These are phyloP conservation scores for Malassezia nana DNA, from an alignment of 1,284 basidiomycete genomes.

Conservation along the genomic window DNA sequence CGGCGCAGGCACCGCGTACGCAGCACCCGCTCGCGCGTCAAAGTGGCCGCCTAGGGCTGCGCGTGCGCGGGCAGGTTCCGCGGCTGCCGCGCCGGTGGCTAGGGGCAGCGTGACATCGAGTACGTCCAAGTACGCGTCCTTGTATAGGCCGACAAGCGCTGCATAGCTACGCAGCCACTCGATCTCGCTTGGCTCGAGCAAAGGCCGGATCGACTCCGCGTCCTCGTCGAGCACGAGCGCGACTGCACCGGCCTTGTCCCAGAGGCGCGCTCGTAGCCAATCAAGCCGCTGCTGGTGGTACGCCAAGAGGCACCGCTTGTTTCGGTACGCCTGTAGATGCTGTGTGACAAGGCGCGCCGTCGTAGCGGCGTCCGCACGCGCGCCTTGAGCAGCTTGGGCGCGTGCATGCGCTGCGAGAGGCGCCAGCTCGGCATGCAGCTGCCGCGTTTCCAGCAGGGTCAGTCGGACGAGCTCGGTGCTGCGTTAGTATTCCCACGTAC, in stretches of 20 bases:
- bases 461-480: constrained; percentile 68
- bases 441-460: constrained; percentile 80
- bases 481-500: constrained; percentile 21
- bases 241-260: constrained; percentile 82
- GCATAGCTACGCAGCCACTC: constrained; percentile 79
- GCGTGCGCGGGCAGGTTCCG: neutral
- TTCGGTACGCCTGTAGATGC: constrained; percentile 74
- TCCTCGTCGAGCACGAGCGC: constrained; percentile 64
- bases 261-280: constrained; percentile 72
- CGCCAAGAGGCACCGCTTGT: constrained; percentile 84
- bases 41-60: constrained; percentile 55
- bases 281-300: constrained; percentile 78
- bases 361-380: constrained; percentile 35
- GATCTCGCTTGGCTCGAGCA: constrained; percentile 77
- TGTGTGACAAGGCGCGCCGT: constrained; percentile 70
- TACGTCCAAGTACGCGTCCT: constrained; percentile 72
- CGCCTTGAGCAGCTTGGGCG: constrained; percentile 43
- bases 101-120: constrained; percentile 31
- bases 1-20: constrained; percentile 2
- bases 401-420: constrained; percentile 52
- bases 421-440: constrained; percentile 56
- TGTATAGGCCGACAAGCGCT: constrained; percentile 68
- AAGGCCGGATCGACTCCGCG: constrained; percentile 61
- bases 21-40: constrained; percentile 29
- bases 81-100: neutral